Base-by-base conservation (phyloP, 495 filamentous ascomycete genomes). In the Lasiosphaeria hispida region DNA sequence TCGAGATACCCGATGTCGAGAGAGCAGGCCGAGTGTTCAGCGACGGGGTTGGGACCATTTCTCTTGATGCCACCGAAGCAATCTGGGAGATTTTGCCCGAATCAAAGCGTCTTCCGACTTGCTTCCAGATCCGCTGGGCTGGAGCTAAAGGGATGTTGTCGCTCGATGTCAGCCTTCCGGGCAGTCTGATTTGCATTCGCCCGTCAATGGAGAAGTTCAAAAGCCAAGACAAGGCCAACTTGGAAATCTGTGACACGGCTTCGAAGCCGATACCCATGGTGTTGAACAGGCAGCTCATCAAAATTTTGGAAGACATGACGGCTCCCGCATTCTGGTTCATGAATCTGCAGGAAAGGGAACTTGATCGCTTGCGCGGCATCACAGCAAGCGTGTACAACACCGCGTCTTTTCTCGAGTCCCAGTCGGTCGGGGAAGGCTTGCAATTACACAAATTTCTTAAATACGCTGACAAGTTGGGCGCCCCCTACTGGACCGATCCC, bases 141-240 rank as follows among this genome's bases (percentile, higher is more conserved):
- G 87, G 86, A 4, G 85, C 83, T 0, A 92, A 91, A 70, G 88
- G 88, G 0, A 85, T 93, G 78, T 70, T 92, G 3, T 78, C 86
- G 5, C 72, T 91, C 6, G 90, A 94, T 59, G 65, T 72, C 36
- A 67, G 71, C 7, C 76, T 92, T 0, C 2, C 61, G 8, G 85
- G 85, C 1, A 70, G 76, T 23, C 53, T 71, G 19, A 72, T 94
- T 39, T 69, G 73, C 39, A 70, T 93, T 10, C 80, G 91, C 1
- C 52, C 57, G 0, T 90, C 85, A n/a, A 96, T 94, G 90, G 72
- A 80, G 48, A 96, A 96, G 62, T 94, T 93, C 62, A 60, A 74
- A n/a, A 83, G 80, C 19, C 62, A 68, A 0, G 76, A 83, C 17
- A 71, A 63, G 38, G 59, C 62, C 5, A 73, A 83, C 39, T 76